Base-by-base conservation (phyloP, 352 stramenopile species). In the Phytopythium sindhum region DNA sequence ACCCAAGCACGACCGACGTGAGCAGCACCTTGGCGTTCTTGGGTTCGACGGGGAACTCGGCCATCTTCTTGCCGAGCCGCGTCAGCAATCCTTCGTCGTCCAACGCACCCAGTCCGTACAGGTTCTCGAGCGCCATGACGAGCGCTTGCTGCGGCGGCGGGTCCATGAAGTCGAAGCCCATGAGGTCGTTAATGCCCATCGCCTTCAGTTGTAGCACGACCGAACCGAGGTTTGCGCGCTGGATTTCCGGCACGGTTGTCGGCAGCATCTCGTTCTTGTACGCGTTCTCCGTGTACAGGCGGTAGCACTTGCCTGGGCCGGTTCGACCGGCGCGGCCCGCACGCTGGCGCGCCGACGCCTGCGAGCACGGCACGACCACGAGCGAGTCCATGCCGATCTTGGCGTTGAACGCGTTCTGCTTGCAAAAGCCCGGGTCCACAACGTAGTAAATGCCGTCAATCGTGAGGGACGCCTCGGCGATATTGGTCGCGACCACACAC, bases 121-220 rank as follows among this genome's bases (percentile, higher is more conserved):
- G 79, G n/a, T 91, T 96, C 73, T 99, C 96, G 51, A 99, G 95
- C 9, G 97, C 97, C 60, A 93, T 96, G 4, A 99, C 90, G 21
- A 99, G 77, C 33, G 97, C 98, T 62, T 98, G 93, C 45, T 98
- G 84, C 23, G 98, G 95, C 6, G 98, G 98, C 24, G 97, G 97
- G 70, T 99, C 97, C 95, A 99, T 99, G 63, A 99, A 99, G 75
- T 99, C 97, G 75, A 99, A 99, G 26, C 84, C 82, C 57, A 99
- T 81, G 19, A 99, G 77, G 72, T 99, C 97, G 66, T 99, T 99
- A 69, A 99, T 99, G 42, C 97, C 97, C 98, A 99, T 99, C 1
- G 97, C 97, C 77, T 99, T 99, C 9, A 99, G 77, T 74, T 99
- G 96, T 53, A 99, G 79, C 41, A 99, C 97, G 37, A 99, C 96